Evolutionary conservation across 2,329 filamentous ascomycete genomes (phyloP).

Genomic region (Colletotrichum lentis): DNA sequence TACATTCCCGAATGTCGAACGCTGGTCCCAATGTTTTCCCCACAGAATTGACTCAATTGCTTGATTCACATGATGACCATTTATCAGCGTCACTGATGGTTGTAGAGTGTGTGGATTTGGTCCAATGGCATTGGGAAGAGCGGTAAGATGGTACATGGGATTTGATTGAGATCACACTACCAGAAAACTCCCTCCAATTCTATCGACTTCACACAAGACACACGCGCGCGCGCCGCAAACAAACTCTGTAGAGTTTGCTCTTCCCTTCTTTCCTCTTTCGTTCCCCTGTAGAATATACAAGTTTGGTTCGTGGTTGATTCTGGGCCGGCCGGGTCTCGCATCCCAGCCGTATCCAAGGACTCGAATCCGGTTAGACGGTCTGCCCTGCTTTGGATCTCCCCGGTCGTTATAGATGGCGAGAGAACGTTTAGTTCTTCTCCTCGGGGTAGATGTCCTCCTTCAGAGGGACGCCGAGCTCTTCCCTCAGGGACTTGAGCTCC

Average conservation of each 20-base stretch:
- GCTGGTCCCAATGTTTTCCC: background rate
- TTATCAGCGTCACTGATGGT: background rate
- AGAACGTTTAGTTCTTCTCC: slow-evolving; percentile 52
- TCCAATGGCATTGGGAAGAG: slow-evolving; percentile 24
- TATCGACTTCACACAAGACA: slow-evolving; percentile 33
- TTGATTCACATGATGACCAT: background rate
- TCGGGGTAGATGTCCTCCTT: slow-evolving; percentile 94
- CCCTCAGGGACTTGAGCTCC: slow-evolving; percentile 89
- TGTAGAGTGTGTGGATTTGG: background rate
- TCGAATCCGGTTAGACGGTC: background rate
- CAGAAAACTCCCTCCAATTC: slow-evolving; percentile 31
- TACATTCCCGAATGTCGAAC: background rate
- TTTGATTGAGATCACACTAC: slow-evolving; percentile 37
- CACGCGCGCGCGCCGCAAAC: slow-evolving; percentile 18
- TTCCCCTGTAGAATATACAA: slow-evolving; percentile 51
- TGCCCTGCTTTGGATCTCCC: background rate
- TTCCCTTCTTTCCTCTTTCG: slow-evolving; percentile 27
- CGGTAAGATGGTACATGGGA: slow-evolving; percentile 32
- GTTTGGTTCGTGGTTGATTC: slow-evolving; percentile 32
- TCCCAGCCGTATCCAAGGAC: slow-evolving; percentile 22
- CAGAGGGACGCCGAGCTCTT: slow-evolving; percentile 89
- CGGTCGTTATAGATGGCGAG: background rate
- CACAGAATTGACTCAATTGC: slow-evolving; percentile 18
- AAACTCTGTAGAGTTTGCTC: slow-evolving; percentile 24
- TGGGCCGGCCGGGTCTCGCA: slow-evolving; percentile 11